Evolutionary conservation across 805 yeast species (phyloP).

Genomic region (Ogataea trehalophila): DNA sequence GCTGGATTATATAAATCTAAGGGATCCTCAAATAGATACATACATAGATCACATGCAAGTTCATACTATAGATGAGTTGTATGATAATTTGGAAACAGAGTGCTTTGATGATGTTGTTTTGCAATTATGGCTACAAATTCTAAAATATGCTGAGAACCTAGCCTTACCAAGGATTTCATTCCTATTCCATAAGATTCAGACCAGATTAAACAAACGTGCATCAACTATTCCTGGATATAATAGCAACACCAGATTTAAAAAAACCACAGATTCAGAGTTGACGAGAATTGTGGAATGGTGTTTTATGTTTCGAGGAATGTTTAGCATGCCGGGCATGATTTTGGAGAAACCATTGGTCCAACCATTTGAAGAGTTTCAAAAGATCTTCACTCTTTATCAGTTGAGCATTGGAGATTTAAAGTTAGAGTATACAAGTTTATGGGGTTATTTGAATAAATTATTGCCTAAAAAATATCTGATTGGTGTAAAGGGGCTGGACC

Average conservation of each 20-base stretch:
- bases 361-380: slow-evolving; percentile 19
- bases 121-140: slow-evolving; percentile 74
- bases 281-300: slow-evolving; percentile 30
- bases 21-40: slow-evolving; percentile 21
- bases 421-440: slow-evolving; percentile 16
- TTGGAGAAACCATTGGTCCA: slow-evolving; percentile 16
- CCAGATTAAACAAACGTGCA: slow-evolving; percentile 15
- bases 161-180: slow-evolving; percentile 64
- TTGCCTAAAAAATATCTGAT: slow-evolving; percentile 15
- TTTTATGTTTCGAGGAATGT: slow-evolving; percentile 24
- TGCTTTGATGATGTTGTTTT: slow-evolving; percentile 25
- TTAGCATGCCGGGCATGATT: slow-evolving; percentile 23
- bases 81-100: slow-evolving; percentile 28
- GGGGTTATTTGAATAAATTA: slow-evolving; percentile 20
- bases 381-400: slow-evolving; percentile 15
- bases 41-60: slow-evolving; percentile 21
- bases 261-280: slow-evolving; percentile 21
- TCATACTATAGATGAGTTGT: slow-evolving; percentile 21
- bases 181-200: slow-evolving; percentile 28
- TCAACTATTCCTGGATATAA: slow-evolving; percentile 7
- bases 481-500: slow-evolving; percentile 31
- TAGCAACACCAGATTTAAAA: slow-evolving; percentile 5
- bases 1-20: slow-evolving; percentile 15
- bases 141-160: slow-evolving; percentile 63
- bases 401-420: slow-evolving; percentile 11